Evolutionary conservation across 73 alveolate species (phyloP).

Genomic region (Symbiodinium pilosum): DNA sequence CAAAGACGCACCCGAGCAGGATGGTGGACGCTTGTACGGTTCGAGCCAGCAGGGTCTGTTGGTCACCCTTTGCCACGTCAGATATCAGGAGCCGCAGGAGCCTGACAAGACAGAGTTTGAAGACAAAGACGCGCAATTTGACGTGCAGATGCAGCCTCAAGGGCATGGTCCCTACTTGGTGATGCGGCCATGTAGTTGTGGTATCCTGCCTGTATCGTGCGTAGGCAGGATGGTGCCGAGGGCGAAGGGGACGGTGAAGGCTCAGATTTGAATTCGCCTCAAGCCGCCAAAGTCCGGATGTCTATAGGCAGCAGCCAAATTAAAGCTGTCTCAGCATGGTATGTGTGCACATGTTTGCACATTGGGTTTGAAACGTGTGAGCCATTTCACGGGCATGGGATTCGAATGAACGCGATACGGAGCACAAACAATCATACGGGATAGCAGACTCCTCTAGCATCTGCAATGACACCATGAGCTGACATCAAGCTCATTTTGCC

Average conservation of each 20-base stretch:
- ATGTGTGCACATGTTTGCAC: neutral
- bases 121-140: conserved; percentile 88
- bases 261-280: neutral
- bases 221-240: conserved; percentile 28
- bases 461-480: too few species aligned
- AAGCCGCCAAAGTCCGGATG: neutral
- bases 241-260: conserved; percentile 93
- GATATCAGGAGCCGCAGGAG: conserved; percentile 70
- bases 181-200: neutral
- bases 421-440: too few species aligned
- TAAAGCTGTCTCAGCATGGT: neutral
- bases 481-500: too few species aligned
- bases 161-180: neutral
- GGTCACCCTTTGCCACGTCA: neutral
- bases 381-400: too few species aligned
- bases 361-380: too few species aligned
- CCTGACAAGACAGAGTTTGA: conserved; percentile 89
- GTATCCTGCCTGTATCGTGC: too few species aligned
- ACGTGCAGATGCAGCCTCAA: conserved; percentile 81
- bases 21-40: neutral
- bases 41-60: neutral
- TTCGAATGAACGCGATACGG: too few species aligned
- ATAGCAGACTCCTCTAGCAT: too few species aligned
- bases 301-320: too few species aligned
- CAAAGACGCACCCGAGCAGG: conserved; percentile 63